Conservation (phyloP, 768 basidiomycete species). For the Pulveroboletus frians region DNA sequence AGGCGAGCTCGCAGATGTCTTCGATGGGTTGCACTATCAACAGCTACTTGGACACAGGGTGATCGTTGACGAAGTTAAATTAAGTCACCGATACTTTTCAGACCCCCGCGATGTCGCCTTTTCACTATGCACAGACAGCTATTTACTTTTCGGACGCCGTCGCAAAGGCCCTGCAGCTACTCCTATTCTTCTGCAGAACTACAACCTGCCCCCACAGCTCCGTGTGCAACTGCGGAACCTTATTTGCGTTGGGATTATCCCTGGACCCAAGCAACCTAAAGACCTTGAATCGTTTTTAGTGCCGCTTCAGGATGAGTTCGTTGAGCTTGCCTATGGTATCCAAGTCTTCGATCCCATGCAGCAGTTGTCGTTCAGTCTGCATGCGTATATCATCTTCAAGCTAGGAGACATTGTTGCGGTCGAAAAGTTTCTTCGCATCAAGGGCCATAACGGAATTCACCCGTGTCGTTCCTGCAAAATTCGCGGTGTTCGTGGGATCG, state of each 20-base stretch:
- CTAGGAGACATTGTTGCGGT: neutral
- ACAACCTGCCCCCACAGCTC: neutral
- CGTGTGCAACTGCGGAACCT: neutral
- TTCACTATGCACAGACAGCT: neutral
- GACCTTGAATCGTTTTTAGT: neutral
- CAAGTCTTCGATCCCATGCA: neutral
- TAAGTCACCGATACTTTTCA: no score
- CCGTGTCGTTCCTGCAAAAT: neutral
- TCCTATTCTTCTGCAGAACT: neutral
- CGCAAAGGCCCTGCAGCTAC: neutral
- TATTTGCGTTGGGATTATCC: neutral
- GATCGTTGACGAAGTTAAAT: no score
- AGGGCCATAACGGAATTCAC: neutral
- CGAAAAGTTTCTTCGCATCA: neutral
- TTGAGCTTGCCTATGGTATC: neutral
- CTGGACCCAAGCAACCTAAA: neutral
- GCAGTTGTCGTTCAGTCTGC: neutral
- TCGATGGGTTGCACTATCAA: no score
- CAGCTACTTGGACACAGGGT: no score
- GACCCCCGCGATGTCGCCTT: no score
- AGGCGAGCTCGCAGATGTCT: no score
- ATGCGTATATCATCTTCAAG: neutral
- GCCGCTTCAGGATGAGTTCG: neutral
- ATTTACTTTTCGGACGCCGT: neutral
- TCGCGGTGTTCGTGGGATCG: neutral